Conservation (phyloP, 2,329 filamentous ascomycete species). For the Alternaria sp. region DNA sequence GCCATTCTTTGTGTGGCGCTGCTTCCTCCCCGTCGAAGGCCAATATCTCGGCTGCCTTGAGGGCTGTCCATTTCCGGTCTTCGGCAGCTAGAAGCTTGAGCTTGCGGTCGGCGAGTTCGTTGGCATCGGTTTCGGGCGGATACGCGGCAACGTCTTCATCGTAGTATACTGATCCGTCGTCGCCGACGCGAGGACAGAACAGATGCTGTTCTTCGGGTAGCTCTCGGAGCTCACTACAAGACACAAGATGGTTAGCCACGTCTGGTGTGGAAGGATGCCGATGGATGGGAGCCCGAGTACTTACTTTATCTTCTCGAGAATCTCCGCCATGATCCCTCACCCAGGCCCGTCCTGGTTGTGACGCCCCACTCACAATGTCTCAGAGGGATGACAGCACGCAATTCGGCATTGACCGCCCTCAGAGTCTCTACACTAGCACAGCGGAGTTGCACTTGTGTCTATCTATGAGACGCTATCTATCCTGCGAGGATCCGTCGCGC, state of each 20-base stretch:
- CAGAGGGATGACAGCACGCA: constrained; percentile 17
- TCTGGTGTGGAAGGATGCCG: background rate
- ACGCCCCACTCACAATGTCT: constrained; percentile 12
- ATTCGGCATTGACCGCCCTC: constrained; percentile 20
- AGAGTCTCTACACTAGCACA: constrained; percentile 10
- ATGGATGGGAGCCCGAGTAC: constrained; percentile 16
- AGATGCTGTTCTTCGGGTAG: constrained; percentile 55
- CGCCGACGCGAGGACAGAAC: constrained; percentile 57
- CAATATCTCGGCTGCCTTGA: constrained; percentile 57
- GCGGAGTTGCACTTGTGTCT: constrained; percentile 10
- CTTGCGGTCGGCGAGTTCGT: constrained; percentile 39
- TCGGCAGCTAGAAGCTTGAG: constrained; percentile 51
- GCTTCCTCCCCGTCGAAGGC: constrained; percentile 60
- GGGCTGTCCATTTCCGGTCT: constrained; percentile 51
- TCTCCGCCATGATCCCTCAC: constrained; percentile 43
- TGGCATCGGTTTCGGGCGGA: constrained; percentile 40
- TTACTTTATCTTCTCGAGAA: constrained; percentile 48
- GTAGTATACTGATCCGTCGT: constrained; percentile 51
- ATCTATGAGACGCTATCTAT: constrained; percentile 21
- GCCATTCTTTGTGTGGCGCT: constrained; percentile 52
- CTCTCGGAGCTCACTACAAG: constrained; percentile 47
- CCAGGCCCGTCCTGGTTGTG: constrained; percentile 7
- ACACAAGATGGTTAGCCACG: constrained; percentile 32
- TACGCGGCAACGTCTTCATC: constrained; percentile 55
- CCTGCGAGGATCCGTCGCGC: constrained; percentile 7